Conservation (phyloP, 75 land plant genomes). For the Picea sitchensis region DNA sequence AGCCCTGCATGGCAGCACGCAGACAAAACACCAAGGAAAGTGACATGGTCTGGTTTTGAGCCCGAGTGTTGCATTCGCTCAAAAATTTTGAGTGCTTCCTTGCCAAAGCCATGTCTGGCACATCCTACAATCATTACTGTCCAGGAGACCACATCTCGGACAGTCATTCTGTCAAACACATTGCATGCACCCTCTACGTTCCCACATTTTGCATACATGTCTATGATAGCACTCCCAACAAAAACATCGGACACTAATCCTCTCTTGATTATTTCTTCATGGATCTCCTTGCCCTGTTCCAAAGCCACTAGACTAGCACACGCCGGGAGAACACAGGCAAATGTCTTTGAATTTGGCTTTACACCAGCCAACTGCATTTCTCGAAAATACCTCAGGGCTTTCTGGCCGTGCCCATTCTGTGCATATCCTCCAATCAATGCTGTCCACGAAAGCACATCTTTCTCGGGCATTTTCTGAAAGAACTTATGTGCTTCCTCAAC, state of each 20-base stretch:
- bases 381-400: conserved; percentile 13
- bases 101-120: conserved; percentile 18
- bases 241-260: conserved; percentile 14
- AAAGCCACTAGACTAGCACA: conserved; percentile 16
- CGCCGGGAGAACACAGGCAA: conserved; percentile 15
- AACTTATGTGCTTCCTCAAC: conserved; percentile 30
- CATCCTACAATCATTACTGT: conserved; percentile 17
- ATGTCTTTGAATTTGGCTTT: conserved; percentile 13
- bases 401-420: conserved; percentile 2
- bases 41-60: conserved; percentile 16
- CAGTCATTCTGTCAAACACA: conserved; percentile 14
- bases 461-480: conserved; percentile 11
- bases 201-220: conserved; percentile 30
- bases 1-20: conserved; percentile 17
- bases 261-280: conserved; percentile 4
- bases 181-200: conserved; percentile 8
- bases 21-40: conserved; percentile 15
- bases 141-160: conserved; percentile 21
- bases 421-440: conserved; percentile 10
- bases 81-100: conserved; percentile 14
- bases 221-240: conserved; percentile 16
- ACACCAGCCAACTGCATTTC: conserved; percentile 13
- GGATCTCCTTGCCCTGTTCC: conserved; percentile 12
- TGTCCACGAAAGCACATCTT: conserved; percentile 19
- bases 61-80: conserved; percentile 7